These are phyloP conservation scores for Aureobasidium uvarum DNA, from an alignment of 2,329 filamentous ascomycete species.

Conservation along the genomic window DNA sequence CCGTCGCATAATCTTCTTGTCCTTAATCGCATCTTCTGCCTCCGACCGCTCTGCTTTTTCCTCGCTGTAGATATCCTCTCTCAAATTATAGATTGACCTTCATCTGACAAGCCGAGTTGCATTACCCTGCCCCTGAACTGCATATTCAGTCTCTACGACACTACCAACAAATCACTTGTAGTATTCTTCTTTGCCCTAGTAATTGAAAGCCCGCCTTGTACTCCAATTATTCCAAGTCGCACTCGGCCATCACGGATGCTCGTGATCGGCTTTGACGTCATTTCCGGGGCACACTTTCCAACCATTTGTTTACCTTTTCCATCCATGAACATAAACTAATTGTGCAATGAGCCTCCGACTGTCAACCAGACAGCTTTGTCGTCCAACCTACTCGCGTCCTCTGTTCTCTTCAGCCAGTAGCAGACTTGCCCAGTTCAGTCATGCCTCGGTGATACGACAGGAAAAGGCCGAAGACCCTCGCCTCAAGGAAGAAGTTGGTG, in stretches of 20 bases:
- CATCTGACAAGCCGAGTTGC: background rate
- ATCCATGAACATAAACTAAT: background rate
- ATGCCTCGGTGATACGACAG: background rate
- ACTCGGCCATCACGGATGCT: background rate
- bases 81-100: slow-evolving; percentile 25
- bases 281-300: slow-evolving; percentile 13
- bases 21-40: background rate
- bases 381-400: background rate
- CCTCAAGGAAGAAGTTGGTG: slow-evolving; percentile 5
- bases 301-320: slow-evolving; percentile 5
- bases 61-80: slow-evolving; percentile 28
- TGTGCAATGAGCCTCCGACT: slow-evolving; percentile 20
- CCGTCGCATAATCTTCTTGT: slow-evolving; percentile 30
- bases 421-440: slow-evolving; percentile 5
- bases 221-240: background rate
- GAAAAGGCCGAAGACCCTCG: slow-evolving; percentile 23
- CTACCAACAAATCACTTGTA: background rate
- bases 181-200: background rate
- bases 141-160: background rate
- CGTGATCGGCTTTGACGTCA: slow-evolving; percentile 21
- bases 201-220: too few relatives aligned
- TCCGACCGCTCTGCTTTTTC: slow-evolving; percentile 12
- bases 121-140: background rate
- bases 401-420: background rate
- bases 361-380: background rate